phyloP scores from a whole-genome alignment of 2,329 filamentous ascomycete species.

The Ophiostoma populinum region DNA sequence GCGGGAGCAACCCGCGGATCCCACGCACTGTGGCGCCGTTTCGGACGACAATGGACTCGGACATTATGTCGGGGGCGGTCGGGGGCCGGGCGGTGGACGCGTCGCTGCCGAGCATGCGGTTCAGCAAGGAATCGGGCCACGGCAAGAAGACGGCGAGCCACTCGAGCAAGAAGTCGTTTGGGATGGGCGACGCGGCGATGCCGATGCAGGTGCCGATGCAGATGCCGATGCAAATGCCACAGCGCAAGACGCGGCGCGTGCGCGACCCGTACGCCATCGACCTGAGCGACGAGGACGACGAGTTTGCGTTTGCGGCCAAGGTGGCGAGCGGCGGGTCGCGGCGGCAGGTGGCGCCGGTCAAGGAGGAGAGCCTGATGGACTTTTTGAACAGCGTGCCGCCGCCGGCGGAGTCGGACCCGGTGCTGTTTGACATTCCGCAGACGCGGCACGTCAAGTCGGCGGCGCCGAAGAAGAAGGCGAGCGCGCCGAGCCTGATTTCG shows the following conservation, averaged over 20 bases:
- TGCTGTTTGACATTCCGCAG: slow-evolving; percentile 19
- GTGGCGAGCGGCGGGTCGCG: too few species aligned
- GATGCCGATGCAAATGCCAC: too few species aligned
- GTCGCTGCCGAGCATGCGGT: slow-evolving; percentile 35
- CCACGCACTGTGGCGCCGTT: slow-evolving; percentile 74
- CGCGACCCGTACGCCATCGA: slow-evolving; percentile 93
- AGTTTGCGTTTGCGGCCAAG: slow-evolving; percentile 18
- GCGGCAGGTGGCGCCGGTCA: slow-evolving; percentile 25
- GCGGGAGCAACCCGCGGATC: slow-evolving; percentile 48
- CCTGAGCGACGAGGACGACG: slow-evolving; percentile 47
- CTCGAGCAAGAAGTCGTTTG: too few species aligned
- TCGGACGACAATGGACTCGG: slow-evolving; percentile 69
- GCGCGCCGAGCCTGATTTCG: slow-evolving; percentile 42
- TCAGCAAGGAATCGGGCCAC: too few species aligned
- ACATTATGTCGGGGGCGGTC: slow-evolving; percentile 44
- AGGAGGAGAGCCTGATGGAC: slow-evolving; percentile 55
- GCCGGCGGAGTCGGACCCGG: slow-evolving; percentile 30
- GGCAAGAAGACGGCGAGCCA: too few species aligned
- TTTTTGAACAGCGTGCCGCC: slow-evolving; percentile 56
- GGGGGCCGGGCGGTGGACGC: slow-evolving; percentile 41
- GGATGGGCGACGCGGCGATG: too few species aligned
- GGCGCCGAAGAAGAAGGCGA: slow-evolving; percentile 44
- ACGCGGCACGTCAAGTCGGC: slow-evolving; percentile 15
- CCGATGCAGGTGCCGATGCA: too few species aligned
- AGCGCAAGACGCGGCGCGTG: slow-evolving; percentile 58